Conservation (phyloP, 164 flowering plant genomes). For the Vitis cinerea region DNA sequence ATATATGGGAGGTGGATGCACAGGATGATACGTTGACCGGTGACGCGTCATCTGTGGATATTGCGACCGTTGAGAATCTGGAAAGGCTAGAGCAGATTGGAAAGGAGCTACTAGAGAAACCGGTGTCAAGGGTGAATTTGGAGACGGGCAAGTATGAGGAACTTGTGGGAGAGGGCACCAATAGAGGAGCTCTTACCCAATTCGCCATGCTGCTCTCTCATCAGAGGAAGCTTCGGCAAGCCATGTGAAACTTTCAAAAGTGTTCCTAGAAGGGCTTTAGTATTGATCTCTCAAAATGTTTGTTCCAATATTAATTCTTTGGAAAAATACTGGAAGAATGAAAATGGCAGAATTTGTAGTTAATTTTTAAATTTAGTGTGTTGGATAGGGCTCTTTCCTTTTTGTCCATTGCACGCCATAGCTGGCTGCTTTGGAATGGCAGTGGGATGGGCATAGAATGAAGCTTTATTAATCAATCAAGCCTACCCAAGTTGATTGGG, state of each 20-base stretch:
- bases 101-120: constrained; percentile 14
- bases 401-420: too few species aligned
- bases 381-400: too few species aligned
- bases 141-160: constrained; percentile 18
- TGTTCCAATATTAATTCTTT: too few species aligned
- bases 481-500: too few species aligned
- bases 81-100: constrained; percentile 17
- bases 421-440: too few species aligned
- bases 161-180: background rate
- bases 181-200: background rate
- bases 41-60: constrained; percentile 15
- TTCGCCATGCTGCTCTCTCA: background rate
- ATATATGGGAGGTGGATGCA: background rate
- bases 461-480: too few species aligned
- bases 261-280: background rate
- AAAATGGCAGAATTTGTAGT: too few species aligned
- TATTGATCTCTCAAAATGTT: background rate
- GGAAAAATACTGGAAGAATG: too few species aligned
- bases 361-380: too few species aligned
- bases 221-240: background rate
- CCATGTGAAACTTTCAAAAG: too few species aligned
- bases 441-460: too few species aligned
- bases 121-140: constrained; percentile 17
- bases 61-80: constrained; percentile 19
- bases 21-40: constrained; percentile 11